phyloP scores from a whole-genome alignment of 2,329 filamentous ascomycete species.

The Pleurostoma richardsiae region DNA sequence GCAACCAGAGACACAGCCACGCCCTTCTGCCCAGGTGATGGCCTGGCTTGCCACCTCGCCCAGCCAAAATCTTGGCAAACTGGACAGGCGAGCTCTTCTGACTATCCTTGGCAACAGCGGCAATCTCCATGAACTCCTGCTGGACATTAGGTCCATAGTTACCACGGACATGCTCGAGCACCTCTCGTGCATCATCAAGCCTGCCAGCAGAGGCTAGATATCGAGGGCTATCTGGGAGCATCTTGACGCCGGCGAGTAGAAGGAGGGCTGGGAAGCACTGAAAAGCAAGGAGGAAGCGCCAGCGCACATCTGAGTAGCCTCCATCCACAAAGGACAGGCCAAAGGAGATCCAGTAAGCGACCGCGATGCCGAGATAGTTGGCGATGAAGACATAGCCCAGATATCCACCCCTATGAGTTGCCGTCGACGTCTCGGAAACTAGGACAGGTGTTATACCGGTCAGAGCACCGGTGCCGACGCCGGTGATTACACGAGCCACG shows the following conservation, averaged over 20 bases:
- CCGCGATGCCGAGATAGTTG: conserved; percentile 44
- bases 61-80: conserved; percentile 29
- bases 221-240: conserved; percentile 40
- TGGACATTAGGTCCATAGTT: conserved; percentile 26
- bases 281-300: conserved; percentile 31
- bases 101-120: conserved; percentile 31
- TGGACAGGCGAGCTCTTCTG: conserved; percentile 29
- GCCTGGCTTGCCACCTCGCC: conserved; percentile 27
- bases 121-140: conserved; percentile 32
- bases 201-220: conserved; percentile 18
- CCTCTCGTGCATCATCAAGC: conserved; percentile 23
- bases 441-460: conserved; percentile 44
- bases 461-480: conserved; percentile 45
- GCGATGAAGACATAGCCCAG: conserved; percentile 46
- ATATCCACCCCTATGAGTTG: conserved; percentile 37
- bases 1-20: conserved; percentile 31
- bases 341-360: conserved; percentile 33
- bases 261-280: conserved; percentile 35
- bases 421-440: conserved; percentile 40
- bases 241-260: conserved; percentile 27
- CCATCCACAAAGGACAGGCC: conserved; percentile 20
- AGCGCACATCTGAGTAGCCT: conserved; percentile 23
- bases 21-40: conserved; percentile 33
- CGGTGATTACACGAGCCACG: conserved; percentile 42
- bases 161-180: conserved; percentile 23